Evolutionary conservation across 2,329 filamentous ascomycete genomes (phyloP).

Genomic region (Clarireedia homoeocarpa): DNA sequence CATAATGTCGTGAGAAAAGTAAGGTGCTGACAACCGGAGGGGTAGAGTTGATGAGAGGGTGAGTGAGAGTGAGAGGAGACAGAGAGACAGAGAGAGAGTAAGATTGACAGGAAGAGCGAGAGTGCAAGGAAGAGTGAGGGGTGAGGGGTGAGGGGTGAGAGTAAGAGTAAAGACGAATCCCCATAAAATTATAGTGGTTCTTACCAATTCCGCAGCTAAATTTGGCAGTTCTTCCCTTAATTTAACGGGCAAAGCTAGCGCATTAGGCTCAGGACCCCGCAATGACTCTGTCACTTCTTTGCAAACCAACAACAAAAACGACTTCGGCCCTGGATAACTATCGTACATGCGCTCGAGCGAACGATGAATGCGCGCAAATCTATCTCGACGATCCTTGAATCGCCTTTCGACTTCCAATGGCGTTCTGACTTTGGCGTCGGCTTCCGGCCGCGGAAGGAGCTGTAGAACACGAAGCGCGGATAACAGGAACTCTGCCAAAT

Average conservation of each 20-base stretch:
- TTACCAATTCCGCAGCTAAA: slow-evolving; percentile 32
- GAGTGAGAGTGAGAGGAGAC: no score
- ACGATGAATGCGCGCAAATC: slow-evolving; percentile 33
- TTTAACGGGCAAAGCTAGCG: slow-evolving; percentile 28
- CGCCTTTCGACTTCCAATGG: slow-evolving; percentile 23
- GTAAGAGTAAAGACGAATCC: not conserved
- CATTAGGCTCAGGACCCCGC: slow-evolving; percentile 30
- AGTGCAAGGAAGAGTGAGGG: no score
- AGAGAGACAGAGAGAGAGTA: no score
- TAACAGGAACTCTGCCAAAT: slow-evolving; percentile 33
- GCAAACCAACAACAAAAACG: slow-evolving; percentile 33
- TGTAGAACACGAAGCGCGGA: slow-evolving; percentile 32
- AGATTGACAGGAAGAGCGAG: no score
- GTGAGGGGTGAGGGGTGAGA: no score
- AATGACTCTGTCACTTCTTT: slow-evolving; percentile 32
- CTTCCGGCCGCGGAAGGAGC: slow-evolving; percentile 32
- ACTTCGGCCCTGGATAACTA: slow-evolving; percentile 33
- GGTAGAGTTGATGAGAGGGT: not conserved
- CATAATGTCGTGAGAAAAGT: not conserved
- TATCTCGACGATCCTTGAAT: slow-evolving; percentile 31
- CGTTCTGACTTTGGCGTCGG: slow-evolving; percentile 4
- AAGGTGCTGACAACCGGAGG: not conserved
- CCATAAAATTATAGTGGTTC: slow-evolving; percentile 3
- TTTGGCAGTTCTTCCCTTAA: slow-evolving; percentile 32
- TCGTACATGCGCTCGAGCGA: slow-evolving; percentile 33